Percentiles rank a stretch among this genome's conserved stretches.
phyloP scores from a whole-genome alignment of 805 yeast species.

The Sugiyamaella chiloensis region DNA sequence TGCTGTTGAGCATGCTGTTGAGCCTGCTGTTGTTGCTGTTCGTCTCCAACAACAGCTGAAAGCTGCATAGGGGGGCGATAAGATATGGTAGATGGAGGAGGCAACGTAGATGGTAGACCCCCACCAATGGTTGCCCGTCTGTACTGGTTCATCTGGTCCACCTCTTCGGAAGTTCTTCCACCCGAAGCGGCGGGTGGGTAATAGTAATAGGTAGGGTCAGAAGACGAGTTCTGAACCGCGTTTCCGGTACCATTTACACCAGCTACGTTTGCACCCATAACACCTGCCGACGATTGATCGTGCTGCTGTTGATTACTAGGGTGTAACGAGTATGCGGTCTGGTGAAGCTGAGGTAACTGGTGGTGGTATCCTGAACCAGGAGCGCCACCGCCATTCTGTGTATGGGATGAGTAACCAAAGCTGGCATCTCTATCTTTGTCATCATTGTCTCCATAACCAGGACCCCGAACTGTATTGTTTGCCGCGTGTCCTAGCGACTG shows the following conservation, averaged over 20 bases:
- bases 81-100: slow-evolving; percentile 4
- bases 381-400: background rate
- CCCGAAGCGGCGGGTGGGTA: slow-evolving; percentile 7
- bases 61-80: background rate
- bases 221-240: background rate
- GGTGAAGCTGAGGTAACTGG: slow-evolving; percentile 10
- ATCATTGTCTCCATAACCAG: slow-evolving; percentile 1
- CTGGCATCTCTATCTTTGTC: slow-evolving; percentile 3
- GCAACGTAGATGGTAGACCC: background rate
- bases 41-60: slow-evolving; percentile 6
- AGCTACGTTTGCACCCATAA: background rate
- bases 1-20: slow-evolving; percentile 16
- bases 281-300: background rate
- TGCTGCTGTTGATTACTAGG: background rate
- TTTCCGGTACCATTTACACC: background rate
- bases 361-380: background rate
- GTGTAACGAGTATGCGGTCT: background rate
- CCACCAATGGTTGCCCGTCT: background rate
- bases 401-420: background rate
- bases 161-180: background rate
- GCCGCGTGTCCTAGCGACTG: slow-evolving; percentile 1
- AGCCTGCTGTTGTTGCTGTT: slow-evolving; percentile 11
- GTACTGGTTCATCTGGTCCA: slow-evolving; percentile 1
- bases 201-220: slow-evolving; percentile 11
- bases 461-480: background rate